phyloP scores from a whole-genome alignment of 805 yeast species.

The Starmera caribaea region DNA sequence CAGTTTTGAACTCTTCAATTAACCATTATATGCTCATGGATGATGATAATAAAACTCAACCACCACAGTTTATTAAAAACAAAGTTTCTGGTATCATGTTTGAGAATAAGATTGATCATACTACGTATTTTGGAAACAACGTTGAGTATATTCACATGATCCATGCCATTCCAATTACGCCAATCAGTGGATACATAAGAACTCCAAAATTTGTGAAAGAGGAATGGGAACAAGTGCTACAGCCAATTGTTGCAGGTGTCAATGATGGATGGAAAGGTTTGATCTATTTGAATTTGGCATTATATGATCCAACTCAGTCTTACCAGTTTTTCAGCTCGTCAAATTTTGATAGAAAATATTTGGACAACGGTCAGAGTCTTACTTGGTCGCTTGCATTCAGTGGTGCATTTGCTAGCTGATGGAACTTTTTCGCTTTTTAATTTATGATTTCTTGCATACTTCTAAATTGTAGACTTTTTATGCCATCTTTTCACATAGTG shows the following conservation, averaged over 20 bases:
- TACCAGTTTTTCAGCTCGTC: slow-evolving; percentile 50
- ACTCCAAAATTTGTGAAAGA: slow-evolving; percentile 42
- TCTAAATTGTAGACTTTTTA: too few relatives aligned
- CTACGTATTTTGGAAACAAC: slow-evolving; percentile 70
- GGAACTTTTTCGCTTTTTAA: too few relatives aligned
- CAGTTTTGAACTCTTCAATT: slow-evolving; percentile 45
- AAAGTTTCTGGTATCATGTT: slow-evolving; percentile 67
- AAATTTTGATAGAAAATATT: slow-evolving; percentile 41
- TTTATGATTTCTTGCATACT: too few relatives aligned
- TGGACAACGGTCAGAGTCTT: slow-evolving; percentile 79
- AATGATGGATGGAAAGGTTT: slow-evolving; percentile 69
- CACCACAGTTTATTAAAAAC: slow-evolving; percentile 44
- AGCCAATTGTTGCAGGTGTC: slow-evolving; percentile 33
- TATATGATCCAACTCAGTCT: slow-evolving; percentile 56
- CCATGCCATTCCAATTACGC: slow-evolving; percentile 68
- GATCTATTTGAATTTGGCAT: slow-evolving; percentile 63
- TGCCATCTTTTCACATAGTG: too few relatives aligned
- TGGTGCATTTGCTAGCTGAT: slow-evolving; percentile 27
- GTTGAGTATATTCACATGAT: slow-evolving; percentile 70
- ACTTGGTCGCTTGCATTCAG: slow-evolving; percentile 81
- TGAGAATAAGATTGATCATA: slow-evolving; percentile 64
- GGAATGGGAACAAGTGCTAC: slow-evolving; percentile 52
- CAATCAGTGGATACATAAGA: slow-evolving; percentile 54
- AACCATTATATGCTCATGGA: slow-evolving; percentile 44
- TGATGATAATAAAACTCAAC: slow-evolving; percentile 46